A percentile compares a stretch with the other conserved stretches of the same genome.
Conservation (phyloP, 2,329 filamentous ascomycete species). For the Pyrenophora graminea region DNA sequence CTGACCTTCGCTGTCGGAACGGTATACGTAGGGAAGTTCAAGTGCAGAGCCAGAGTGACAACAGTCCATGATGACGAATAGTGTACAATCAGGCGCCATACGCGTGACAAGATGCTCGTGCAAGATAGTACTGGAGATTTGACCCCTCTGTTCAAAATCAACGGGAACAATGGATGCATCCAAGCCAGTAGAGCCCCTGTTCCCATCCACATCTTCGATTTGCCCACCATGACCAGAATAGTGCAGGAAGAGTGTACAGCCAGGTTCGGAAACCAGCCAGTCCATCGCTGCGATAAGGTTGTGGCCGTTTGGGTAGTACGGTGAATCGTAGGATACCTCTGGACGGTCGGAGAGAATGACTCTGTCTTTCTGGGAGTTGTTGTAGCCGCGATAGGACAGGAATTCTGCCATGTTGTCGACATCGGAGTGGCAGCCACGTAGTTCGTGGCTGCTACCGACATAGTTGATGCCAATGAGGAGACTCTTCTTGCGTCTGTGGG, state of each 20-base stretch:
- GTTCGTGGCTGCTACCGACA: constrained; percentile 48
- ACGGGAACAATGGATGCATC: constrained; percentile 61
- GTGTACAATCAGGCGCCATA: constrained; percentile 55
- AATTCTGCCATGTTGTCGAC: constrained; percentile 56
- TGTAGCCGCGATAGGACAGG: constrained; percentile 51
- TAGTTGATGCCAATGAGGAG: constrained; percentile 62
- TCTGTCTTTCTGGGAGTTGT: constrained; percentile 47
- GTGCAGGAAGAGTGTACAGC: constrained; percentile 59
- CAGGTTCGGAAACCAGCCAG: constrained; percentile 61
- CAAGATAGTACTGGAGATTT: constrained; percentile 58
- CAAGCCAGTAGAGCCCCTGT: constrained; percentile 32
- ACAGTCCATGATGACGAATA: constrained; percentile 65
- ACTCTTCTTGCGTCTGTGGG: constrained; percentile 48
- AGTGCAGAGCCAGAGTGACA: constrained; percentile 65
- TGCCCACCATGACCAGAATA: constrained; percentile 65
- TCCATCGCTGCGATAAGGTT: constrained; percentile 60
- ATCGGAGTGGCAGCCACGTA: constrained; percentile 56
- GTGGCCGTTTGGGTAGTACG: constrained; percentile 48
- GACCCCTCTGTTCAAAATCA: constrained; percentile 57
- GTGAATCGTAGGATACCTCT: constrained; percentile 33
- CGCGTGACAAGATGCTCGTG: constrained; percentile 58
- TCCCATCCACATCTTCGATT: constrained; percentile 53
- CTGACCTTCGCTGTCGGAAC: constrained; percentile 60
- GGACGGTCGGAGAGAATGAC: constrained; percentile 52
- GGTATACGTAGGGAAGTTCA: constrained; percentile 63